Conservation (phyloP, 2,329 filamentous ascomycete species). For the Colletotrichum sp. region DNA sequence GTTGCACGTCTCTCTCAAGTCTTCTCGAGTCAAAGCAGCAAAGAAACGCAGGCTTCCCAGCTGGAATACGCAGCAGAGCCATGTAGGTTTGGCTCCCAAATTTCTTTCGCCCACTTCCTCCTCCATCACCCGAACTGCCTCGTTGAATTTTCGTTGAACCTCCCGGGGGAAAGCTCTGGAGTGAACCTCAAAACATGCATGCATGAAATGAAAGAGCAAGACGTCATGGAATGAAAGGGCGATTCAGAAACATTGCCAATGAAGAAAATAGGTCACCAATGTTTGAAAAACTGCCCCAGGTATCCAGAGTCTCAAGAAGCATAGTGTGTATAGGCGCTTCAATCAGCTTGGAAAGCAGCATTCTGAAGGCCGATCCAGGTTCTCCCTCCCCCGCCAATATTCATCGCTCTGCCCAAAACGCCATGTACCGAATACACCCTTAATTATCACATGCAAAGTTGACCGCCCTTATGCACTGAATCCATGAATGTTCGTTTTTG, state of each 20-base stretch:
- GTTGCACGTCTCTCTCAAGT: not conserved
- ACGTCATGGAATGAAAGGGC: not conserved
- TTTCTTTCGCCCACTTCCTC: not conserved
- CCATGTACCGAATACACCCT: slow-evolving; percentile 19
- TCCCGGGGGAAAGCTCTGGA: not conserved
- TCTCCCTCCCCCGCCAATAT: not conserved
- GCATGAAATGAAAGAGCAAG: not conserved
- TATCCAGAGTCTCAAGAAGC: slow-evolving; percentile 3
- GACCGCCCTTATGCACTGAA: slow-evolving; percentile 24
- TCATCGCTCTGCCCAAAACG: slow-evolving; percentile 22
- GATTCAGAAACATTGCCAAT: not conserved
- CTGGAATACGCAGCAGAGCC: not conserved
- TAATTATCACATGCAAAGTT: slow-evolving; percentile 21
- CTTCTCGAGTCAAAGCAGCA: not conserved
- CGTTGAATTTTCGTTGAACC: not conserved
- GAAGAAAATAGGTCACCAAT: not conserved
- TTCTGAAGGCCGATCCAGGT: slow-evolving; percentile 16
- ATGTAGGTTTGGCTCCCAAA: not conserved
- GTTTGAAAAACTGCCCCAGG: not conserved
- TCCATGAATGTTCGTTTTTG: slow-evolving; percentile 23
- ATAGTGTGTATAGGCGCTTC: slow-evolving; percentile 1
- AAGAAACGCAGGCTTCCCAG: not conserved
- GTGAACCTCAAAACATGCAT: not conserved
- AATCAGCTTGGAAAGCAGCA: slow-evolving; percentile 16
- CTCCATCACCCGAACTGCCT: not conserved